A percentile compares a stretch with the other conserved stretches of the same genome.
Evolutionary conservation across 192 early-diverging fungal species (phyloP).

Genomic region (Radiomyces spectabilis): DNA sequence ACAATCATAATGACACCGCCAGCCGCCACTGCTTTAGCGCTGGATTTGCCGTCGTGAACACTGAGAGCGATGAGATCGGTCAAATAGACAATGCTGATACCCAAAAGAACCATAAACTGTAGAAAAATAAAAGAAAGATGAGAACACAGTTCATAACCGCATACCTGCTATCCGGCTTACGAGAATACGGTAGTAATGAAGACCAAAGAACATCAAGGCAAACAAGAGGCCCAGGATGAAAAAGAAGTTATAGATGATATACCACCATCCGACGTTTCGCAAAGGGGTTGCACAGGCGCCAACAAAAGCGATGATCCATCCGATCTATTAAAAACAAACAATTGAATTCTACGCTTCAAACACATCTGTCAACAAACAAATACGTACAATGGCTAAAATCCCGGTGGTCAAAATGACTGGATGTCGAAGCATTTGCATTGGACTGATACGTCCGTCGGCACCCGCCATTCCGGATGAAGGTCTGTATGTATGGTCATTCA

Average conservation of each 20-base stretch:
- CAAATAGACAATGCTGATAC: constrained; percentile 7
- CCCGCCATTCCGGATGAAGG: background rate
- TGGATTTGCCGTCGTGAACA: background rate
- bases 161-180: background rate
- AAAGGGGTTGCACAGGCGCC: constrained; percentile 3
- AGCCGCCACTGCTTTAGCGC: background rate
- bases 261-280: constrained; percentile 3
- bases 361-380: too few species aligned
- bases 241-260: constrained; percentile 9
- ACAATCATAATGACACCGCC: constrained; percentile 7
- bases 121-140: background rate
- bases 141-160: background rate
- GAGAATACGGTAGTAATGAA: constrained; percentile 5
- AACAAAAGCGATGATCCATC: constrained; percentile 8
- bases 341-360: background rate
- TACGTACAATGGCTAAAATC: background rate
- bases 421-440: background rate
- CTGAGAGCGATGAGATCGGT: constrained; percentile 1
- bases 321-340: constrained; percentile 3
- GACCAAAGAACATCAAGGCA: background rate
- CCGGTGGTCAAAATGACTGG: background rate
- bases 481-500: background rate
- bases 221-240: background rate
- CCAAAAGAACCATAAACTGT: constrained; percentile 9
- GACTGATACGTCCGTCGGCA: too few species aligned